These are phyloP conservation scores for Durotheca rogersii DNA, from an alignment of 495 filamentous ascomycete genomes.

Conservation along the genomic window DNA sequence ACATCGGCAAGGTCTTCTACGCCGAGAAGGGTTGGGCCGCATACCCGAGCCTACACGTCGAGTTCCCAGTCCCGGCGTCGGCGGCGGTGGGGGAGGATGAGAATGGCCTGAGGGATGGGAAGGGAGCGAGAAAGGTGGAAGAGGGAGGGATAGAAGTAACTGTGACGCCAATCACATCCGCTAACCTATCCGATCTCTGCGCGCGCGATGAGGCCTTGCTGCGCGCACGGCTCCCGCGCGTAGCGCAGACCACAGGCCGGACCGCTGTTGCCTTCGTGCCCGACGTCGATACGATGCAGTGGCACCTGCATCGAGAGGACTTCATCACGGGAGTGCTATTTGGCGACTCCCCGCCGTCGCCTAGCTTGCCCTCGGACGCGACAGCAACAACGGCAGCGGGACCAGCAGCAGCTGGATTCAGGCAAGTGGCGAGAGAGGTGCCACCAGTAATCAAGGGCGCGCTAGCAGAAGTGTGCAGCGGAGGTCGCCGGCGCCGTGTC, in stretches of 20 bases:
- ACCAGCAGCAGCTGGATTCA: too few relatives aligned
- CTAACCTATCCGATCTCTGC: constrained; percentile 60
- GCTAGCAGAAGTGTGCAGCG: constrained; percentile 14
- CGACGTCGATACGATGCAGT: constrained; percentile 68
- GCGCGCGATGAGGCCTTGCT: constrained; percentile 55
- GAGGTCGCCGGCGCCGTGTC: constrained; percentile 42
- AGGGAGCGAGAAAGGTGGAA: constrained; percentile 1
- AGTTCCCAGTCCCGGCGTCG: constrained; percentile 47
- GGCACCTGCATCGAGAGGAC: constrained; percentile 87
- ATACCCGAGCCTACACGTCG: constrained; percentile 68
- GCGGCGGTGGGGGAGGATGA: constrained; percentile 35
- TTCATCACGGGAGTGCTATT: constrained; percentile 64
- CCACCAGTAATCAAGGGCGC: constrained; percentile 18
- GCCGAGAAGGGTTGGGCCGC: constrained; percentile 76
- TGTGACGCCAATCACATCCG: constrained; percentile 46
- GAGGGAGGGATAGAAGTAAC: background rate
- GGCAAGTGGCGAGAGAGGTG: too few relatives aligned
- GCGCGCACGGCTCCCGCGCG: constrained; percentile 37
- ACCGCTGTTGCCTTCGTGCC: constrained; percentile 69
- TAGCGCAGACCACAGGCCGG: constrained; percentile 29
- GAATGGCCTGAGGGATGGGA: background rate
- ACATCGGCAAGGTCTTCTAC: constrained; percentile 95
- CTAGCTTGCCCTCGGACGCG: too few relatives aligned
- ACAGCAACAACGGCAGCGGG: too few relatives aligned
- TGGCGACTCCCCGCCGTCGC: background rate